Percentiles rank a stretch among this genome's conserved stretches.
Evolutionary conservation across 192 early-diverging fungal species (phyloP).

Genomic region (Jimgerdemannia flammicorona): DNA sequence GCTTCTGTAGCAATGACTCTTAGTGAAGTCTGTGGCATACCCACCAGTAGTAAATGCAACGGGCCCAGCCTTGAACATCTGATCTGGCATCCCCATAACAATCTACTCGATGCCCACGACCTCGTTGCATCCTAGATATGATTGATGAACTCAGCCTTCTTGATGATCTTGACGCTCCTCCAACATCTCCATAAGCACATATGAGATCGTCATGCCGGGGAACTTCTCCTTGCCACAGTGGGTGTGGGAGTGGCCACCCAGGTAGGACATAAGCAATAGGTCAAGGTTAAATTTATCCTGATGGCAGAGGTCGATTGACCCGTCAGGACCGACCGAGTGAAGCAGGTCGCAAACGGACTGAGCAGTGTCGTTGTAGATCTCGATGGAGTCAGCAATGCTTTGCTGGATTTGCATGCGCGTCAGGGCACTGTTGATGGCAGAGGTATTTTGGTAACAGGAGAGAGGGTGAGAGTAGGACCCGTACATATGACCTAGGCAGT

Average conservation of each 20-base stretch:
- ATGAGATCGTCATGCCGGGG: conserved; percentile 93
- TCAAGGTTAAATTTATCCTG: conserved; percentile 85
- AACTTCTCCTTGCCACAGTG: conserved; percentile 85
- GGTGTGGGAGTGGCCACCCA: conserved; percentile 93
- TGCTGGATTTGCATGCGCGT: conserved; percentile 76
- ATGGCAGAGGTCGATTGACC: conserved; percentile 84
- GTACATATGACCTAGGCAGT: too few species aligned
- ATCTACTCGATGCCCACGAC: conserved; percentile 84
- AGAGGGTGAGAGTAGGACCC: too few species aligned
- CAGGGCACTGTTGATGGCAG: conserved; percentile 93
- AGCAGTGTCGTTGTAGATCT: conserved; percentile 81
- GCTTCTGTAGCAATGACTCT: conserved; percentile 71
- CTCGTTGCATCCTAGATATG: conserved; percentile 61
- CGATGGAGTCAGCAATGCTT: conserved; percentile 75
- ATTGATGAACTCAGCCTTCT: conserved; percentile 77
- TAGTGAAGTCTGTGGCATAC: conserved; percentile 87
- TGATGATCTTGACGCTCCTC: conserved; percentile 76
- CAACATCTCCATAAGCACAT: conserved; percentile 80
- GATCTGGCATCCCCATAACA: conserved; percentile 49
- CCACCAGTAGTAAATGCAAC: conserved; percentile 94
- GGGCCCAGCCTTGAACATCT: conserved; percentile 61
- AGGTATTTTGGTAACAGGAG: conserved; percentile 88
- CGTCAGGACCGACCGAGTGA: conserved; percentile 73
- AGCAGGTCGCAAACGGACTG: conserved; percentile 81
- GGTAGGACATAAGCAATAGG: conserved; percentile 80